Conservation (phyloP, 2,329 filamentous ascomycete species). For the Hymenoscyphus salicellus region DNA sequence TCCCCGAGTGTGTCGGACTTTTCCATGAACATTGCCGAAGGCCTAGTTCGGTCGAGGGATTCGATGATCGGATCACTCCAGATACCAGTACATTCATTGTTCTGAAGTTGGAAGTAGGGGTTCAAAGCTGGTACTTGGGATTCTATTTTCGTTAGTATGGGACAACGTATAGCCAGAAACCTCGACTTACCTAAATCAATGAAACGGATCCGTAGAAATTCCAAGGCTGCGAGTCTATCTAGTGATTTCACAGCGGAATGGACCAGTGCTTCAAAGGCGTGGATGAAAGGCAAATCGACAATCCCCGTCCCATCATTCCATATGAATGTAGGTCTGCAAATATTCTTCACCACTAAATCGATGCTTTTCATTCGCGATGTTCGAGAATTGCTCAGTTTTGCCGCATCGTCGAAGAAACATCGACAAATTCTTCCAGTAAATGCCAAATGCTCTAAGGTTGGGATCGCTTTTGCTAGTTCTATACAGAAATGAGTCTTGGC, state of each 20-base stretch:
- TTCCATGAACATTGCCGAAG: conserved; percentile 57
- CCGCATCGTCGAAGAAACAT: conserved; percentile 61
- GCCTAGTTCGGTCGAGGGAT: conserved; percentile 57
- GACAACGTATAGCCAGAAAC: background rate
- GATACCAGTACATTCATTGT: conserved; percentile 62
- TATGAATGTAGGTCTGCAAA: conserved; percentile 53
- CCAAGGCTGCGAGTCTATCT: conserved; percentile 55
- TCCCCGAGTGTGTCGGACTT: conserved; percentile 63
- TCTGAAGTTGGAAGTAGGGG: conserved; percentile 65
- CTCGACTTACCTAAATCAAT: conserved; percentile 61
- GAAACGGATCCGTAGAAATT: conserved; percentile 68
- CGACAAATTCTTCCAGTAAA: conserved; percentile 72
- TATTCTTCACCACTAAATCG: conserved; percentile 72
- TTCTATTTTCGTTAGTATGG: conserved; percentile 46
- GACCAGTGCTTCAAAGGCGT: conserved; percentile 67
- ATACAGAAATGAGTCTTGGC: conserved; percentile 63
- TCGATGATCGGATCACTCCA: conserved; percentile 69
- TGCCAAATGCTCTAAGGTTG: conserved; percentile 62
- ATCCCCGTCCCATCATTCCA: conserved; percentile 68
- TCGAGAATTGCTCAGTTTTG: conserved; percentile 48
- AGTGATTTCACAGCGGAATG: conserved; percentile 61
- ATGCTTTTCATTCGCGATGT: conserved; percentile 57
- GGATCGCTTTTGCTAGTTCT: conserved; percentile 58
- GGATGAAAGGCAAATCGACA: conserved; percentile 69
- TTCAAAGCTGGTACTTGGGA: conserved; percentile 68